A percentile compares a stretch with the other conserved stretches of the same genome.
phyloP scores from a whole-genome alignment of 768 basidiomycete species.

The Lactarius deliciosus region DNA sequence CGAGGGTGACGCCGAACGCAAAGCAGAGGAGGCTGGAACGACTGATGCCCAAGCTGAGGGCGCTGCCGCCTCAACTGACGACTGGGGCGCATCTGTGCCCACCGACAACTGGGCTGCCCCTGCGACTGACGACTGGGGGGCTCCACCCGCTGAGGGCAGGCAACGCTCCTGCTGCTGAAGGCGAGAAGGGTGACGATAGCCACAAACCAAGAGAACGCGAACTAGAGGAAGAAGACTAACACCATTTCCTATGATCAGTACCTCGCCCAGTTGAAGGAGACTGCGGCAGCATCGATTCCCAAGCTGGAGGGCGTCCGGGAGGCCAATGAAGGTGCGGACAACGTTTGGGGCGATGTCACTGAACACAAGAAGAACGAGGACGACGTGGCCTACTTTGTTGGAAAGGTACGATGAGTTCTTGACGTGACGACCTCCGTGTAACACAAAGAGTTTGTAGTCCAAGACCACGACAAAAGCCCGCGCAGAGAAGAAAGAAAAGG shows the following conservation, averaged over 20 bases:
- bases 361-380: conserved; percentile 64
- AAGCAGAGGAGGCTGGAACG: conserved; percentile 72
- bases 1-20: conserved; percentile 80
- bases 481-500: conserved; percentile 85
- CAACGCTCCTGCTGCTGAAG: conserved; percentile 38
- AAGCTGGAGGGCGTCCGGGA: conserved; percentile 70
- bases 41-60: conserved; percentile 66
- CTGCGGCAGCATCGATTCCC: conserved; percentile 54
- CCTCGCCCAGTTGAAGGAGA: conserved; percentile 75
- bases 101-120: conserved; percentile 41
- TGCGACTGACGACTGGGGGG: conserved; percentile 36
- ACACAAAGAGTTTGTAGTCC: conserved; percentile 43
- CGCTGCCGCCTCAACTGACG: conserved; percentile 30
- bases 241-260: conserved; percentile 94
- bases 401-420: conserved; percentile 61
- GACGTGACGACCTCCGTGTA: background rate
- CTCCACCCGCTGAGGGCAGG: conserved; percentile 35
- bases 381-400: conserved; percentile 76
- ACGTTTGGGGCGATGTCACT: conserved; percentile 69
- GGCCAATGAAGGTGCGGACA: conserved; percentile 78
- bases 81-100: conserved; percentile 39
- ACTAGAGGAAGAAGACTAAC: conserved; percentile 86
- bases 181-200: conserved; percentile 36
- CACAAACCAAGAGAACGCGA: conserved; percentile 54
- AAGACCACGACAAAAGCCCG: conserved; percentile 65